Evolutionary conservation across 345 rosid species (phyloP).

Genomic region (Citrus glauca): DNA sequence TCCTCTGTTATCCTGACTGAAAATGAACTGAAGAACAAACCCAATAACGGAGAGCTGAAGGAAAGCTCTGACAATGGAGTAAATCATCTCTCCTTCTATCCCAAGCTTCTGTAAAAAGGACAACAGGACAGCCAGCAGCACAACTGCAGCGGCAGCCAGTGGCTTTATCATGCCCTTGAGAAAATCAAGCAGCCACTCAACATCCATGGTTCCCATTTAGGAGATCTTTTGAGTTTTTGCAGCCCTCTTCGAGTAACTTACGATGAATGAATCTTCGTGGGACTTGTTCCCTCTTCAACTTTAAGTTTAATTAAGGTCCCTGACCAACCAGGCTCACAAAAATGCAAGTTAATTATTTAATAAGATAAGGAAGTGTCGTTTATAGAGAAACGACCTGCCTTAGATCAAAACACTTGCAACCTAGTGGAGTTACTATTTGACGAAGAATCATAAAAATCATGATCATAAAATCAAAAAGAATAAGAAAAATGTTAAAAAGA

Average conservation of each 20-base stretch:
- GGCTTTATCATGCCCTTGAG: constrained; percentile 80
- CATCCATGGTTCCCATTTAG: constrained; percentile 21
- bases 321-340: neutral
- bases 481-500: no score
- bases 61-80: constrained; percentile 68
- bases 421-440: constrained; percentile 17
- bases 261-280: no score
- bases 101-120: constrained; percentile 65
- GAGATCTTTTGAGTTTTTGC: neutral
- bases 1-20: constrained; percentile 37
- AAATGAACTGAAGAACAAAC: constrained; percentile 88
- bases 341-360: no score
- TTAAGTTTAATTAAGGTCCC: no score
- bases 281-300: no score
- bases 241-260: no score
- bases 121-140: constrained; percentile 58
- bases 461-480: no score
- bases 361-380: neutral
- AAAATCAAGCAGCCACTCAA: constrained; percentile 54
- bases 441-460: neutral
- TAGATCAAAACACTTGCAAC: neutral
- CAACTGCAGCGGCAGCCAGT: constrained; percentile 69
- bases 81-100: constrained; percentile 75
- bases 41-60: constrained; percentile 83
- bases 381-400: constrained; percentile 30